Evolutionary conservation across 2,329 filamentous ascomycete species (phyloP).

Genomic region (Triangularia verruculosa): DNA sequence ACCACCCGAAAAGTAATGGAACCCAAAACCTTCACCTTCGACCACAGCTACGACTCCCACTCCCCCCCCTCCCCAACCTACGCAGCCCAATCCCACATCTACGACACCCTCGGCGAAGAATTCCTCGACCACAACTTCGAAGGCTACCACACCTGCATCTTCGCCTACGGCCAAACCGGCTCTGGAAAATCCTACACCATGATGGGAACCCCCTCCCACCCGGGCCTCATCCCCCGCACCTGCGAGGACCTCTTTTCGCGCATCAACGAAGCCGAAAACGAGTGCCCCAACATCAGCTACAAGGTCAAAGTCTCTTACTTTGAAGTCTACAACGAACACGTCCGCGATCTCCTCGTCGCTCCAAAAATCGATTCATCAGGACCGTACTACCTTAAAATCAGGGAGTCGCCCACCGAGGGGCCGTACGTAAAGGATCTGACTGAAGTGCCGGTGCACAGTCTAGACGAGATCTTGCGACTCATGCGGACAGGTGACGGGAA

Average conservation of each 20-base stretch:
- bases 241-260: conserved; percentile 95
- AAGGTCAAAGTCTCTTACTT: conserved; percentile 98
- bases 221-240: conserved; percentile 89
- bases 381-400: conserved; percentile 86
- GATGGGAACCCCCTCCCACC: conserved; percentile 86
- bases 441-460: conserved; percentile 84
- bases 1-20: conserved; percentile 70
- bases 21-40: conserved; percentile 91
- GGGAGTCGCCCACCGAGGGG: conserved; percentile 90
- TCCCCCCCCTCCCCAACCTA: conserved; percentile 77
- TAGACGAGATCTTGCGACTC: conserved; percentile 80
- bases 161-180: conserved; percentile 96
- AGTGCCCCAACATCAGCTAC: conserved; percentile 90
- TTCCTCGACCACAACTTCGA: conserved; percentile 99
- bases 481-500: conserved; percentile 89
- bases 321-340: conserved; percentile 99
- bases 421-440: conserved; percentile 97
- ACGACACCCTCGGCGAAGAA: conserved; percentile 90
- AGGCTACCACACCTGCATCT: conserved; percentile 98
- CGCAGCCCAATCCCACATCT: conserved; percentile 87
- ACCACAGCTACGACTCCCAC: conserved; percentile 98
- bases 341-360: conserved; percentile 80
- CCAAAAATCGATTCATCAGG: conserved; percentile 56
- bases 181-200: conserved; percentile 98
- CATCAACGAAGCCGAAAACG: conserved; percentile 72